Evolutionary conservation across 139 green algal genomes (phyloP).

Genomic region (Coccomyxa sp.): DNA sequence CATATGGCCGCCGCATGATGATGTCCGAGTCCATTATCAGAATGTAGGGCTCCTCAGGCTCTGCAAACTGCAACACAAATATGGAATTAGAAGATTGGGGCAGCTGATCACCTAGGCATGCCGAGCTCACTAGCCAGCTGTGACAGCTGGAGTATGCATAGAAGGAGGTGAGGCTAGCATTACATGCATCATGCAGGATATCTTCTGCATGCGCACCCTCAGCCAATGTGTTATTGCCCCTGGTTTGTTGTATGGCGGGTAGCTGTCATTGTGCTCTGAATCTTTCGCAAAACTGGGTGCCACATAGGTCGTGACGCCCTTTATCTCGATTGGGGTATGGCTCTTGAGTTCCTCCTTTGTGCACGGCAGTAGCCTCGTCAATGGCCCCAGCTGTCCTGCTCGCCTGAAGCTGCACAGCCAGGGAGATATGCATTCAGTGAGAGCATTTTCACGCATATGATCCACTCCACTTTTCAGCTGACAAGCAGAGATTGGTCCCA

Average conservation of each 20-base stretch:
- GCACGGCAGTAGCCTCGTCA: conserved; percentile 78
- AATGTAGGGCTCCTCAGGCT: conserved; percentile 50
- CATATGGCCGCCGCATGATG: conserved; percentile 40
- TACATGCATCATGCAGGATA: too few relatives aligned
- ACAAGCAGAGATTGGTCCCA: too few relatives aligned
- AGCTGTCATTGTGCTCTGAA: conserved; percentile 14
- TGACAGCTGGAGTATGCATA: too few relatives aligned
- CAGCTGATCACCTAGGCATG: too few relatives aligned
- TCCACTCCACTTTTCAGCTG: too few relatives aligned
- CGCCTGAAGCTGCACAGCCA: conserved; percentile 22
- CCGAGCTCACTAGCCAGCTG: too few relatives aligned
- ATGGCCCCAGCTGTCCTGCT: conserved; percentile 55
- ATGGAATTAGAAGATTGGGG: background rate
- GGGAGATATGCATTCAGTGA: too few relatives aligned
- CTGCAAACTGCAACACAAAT: conserved; percentile 23
- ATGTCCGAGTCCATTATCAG: conserved; percentile 63
- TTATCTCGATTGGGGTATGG: background rate
- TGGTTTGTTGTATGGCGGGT: conserved; percentile 16
- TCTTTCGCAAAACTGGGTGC: background rate
- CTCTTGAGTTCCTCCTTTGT: conserved; percentile 41
- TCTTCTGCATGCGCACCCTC: too few relatives aligned
- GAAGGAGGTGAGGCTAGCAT: too few relatives aligned
- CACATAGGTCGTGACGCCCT: too few relatives aligned
- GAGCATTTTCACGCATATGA: too few relatives aligned
- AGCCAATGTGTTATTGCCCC: too few relatives aligned